Evolutionary conservation across 2,329 filamentous ascomycete species (phyloP).

Genomic region (Neoscytalidium dimidiatum): DNA sequence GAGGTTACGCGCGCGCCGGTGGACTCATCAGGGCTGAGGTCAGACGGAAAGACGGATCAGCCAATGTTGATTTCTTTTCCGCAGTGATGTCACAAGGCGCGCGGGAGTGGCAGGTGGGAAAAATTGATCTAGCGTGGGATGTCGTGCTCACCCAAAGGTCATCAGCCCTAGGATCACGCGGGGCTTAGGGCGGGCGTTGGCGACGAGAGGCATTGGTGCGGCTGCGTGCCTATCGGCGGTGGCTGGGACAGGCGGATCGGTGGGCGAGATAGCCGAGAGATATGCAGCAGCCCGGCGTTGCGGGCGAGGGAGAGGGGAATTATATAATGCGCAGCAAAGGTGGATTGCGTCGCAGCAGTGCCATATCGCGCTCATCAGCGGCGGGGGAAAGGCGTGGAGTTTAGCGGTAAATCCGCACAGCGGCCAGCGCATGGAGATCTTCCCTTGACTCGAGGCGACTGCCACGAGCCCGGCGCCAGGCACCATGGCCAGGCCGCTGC

Average conservation of each 20-base stretch:
- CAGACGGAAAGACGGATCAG: not conserved
- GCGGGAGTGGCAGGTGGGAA: not conserved
- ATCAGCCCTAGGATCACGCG: slow-evolving; percentile 82
- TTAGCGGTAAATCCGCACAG: slow-evolving; percentile 1
- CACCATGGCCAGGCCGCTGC: not conserved
- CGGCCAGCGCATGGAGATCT: not conserved
- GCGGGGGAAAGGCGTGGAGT: not conserved
- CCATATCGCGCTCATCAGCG: slow-evolving; percentile 1
- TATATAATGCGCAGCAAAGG: not conserved
- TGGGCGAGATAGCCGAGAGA: slow-evolving; percentile 10
- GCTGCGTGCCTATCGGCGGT: not conserved
- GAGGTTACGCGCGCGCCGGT: slow-evolving; percentile 72
- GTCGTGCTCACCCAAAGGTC: slow-evolving; percentile 65
- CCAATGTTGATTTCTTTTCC: not conserved
- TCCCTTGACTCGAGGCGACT: slow-evolving; percentile 1
- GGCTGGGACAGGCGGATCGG: not conserved
- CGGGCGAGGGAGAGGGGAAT: not conserved
- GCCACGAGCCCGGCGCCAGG: slow-evolving; percentile 7
- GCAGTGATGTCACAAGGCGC: not conserved
- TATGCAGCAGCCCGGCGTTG: not conserved
- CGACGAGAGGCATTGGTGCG: slow-evolving; percentile 42
- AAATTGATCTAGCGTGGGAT: not conserved
- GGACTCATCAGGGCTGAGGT: slow-evolving; percentile 53
- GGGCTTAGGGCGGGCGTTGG: slow-evolving; percentile 52
- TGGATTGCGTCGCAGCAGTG: not conserved